Evolutionary conservation across 1,284 basidiomycete species (phyloP), one percentile per base, ranked within the genome.

Genomic region (Trametes hirsuta): DNA sequence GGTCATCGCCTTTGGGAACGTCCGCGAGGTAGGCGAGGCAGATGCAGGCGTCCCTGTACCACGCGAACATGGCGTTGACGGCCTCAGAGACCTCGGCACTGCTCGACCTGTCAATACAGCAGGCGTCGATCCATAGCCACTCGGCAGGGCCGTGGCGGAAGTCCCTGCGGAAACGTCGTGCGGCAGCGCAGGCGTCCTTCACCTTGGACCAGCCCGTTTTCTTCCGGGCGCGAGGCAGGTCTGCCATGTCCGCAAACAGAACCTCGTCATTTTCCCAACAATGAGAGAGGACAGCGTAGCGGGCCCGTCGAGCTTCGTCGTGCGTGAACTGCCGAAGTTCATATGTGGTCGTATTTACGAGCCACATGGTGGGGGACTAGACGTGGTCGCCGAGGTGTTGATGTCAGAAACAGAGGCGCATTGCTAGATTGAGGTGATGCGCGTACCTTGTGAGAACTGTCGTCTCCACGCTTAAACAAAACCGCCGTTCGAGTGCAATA

Each of bases 41-140:
- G 30, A 30, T 30, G 30, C 30, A 30, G 30, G 30, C 30, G 30
- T 30, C 30, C 30, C 30, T 30, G 2, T 30, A 30, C 30, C 30
- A 30, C 30, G 30, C 30, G 30, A 30, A 30, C 30, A 8, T 30
- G 30, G 30, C 30, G 30, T 30, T 30, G 30, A 30, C 30, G 30
- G 30, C 30, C 30, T 62, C 56, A 0, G 53, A 55, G n/a, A 62
- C 53, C 49, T 59, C 57, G 1, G 53, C 37, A 49, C 56, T 59
- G 57, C 53, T 59, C 5, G 47, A 25, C 49, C 56, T 59, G 49
- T 62, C 50, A 45, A 62, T 59, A 46, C 61, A 62, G 50, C 61
- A 62, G 10, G 57, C 56, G 22, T 62, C 61, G 37, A 53, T 35
- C 61, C 61, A 63, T 12, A 53, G 14, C 54, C 56, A 59, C 1